Percentiles rank a stretch among this genome's conserved stretches.
Evolutionary conservation across 1,284 basidiomycete genomes (phyloP).

Genomic region (Ustilago shanxiensis): DNA sequence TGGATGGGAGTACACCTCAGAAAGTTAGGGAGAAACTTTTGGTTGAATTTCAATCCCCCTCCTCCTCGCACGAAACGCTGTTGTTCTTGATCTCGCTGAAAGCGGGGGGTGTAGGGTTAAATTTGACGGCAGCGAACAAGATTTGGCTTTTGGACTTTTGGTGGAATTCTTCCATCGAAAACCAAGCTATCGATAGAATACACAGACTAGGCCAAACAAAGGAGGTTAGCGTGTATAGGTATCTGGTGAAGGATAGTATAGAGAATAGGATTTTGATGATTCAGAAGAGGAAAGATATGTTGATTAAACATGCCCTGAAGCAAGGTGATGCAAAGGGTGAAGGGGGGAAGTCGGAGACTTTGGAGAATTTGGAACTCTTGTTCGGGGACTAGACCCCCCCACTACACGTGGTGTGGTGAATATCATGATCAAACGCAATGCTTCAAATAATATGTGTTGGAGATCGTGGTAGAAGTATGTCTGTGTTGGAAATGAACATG

Average conservation of each 20-base stretch:
- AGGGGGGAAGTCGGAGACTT: constrained; percentile 43
- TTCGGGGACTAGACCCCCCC: background rate
- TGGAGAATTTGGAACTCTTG: constrained; percentile 61
- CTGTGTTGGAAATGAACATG: too few relatives aligned
- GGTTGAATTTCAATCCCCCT: constrained; percentile 80
- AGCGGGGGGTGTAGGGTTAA: constrained; percentile 88
- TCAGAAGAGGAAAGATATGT: constrained; percentile 91
- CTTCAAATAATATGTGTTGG: too few relatives aligned
- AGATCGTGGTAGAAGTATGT: too few relatives aligned
- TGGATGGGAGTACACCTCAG: constrained; percentile 93
- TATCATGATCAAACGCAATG: too few relatives aligned
- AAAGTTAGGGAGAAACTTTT: constrained; percentile 84
- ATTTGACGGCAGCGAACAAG: constrained; percentile 66
- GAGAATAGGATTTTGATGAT: constrained; percentile 78
- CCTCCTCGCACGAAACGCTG: constrained; percentile 72
- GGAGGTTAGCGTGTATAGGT: constrained; percentile 89
- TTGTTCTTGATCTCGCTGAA: constrained; percentile 90
- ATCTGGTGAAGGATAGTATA: constrained; percentile 92
- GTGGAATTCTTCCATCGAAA: constrained; percentile 74
- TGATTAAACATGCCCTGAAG: constrained; percentile 76
- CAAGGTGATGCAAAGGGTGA: background rate
- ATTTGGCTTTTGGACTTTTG: constrained; percentile 69
- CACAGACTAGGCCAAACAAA: constrained; percentile 88
- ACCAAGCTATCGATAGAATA: constrained; percentile 78
- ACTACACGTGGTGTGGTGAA: too few relatives aligned